These are phyloP conservation scores for Diaporthe sp. DNA, from an alignment of 2,329 filamentous ascomycete genomes.

Conservation along the genomic window DNA sequence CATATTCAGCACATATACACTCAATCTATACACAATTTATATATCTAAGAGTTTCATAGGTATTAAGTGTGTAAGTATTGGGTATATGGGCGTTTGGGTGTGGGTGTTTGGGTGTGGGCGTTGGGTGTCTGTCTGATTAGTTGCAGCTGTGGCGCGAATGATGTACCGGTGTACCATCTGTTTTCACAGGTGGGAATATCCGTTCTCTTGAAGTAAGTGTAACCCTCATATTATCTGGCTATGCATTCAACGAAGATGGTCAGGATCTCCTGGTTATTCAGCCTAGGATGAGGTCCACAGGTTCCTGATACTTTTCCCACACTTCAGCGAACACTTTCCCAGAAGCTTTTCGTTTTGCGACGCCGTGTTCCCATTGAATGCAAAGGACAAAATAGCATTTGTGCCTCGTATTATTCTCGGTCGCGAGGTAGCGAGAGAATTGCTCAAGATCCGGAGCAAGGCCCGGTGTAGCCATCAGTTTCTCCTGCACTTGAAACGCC, in stretches of 20 bases:
- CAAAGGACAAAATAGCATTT: background rate
- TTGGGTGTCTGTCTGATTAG: no score
- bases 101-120: no score
- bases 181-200: no score
- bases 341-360: background rate
- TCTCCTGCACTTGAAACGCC: background rate
- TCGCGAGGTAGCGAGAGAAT: no score
- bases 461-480: background rate
- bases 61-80: no score
- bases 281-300: background rate
- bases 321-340: background rate
- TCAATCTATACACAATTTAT: no score
- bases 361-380: background rate
- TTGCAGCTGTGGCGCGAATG: no score
- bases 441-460: background rate
- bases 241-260: background rate
- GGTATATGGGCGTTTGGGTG: no score
- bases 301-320: background rate
- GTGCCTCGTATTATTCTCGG: background rate
- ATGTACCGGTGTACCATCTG: no score
- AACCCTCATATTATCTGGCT: no score
- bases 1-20: no score
- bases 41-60: no score
- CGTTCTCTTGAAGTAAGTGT: background rate
- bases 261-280: background rate